Percentiles rank a stretch among this genome's conserved stretches.
These are phyloP conservation scores for Botrytis fragariae DNA, from an alignment of 2,329 filamentous ascomycete species.

Conservation along the genomic window DNA sequence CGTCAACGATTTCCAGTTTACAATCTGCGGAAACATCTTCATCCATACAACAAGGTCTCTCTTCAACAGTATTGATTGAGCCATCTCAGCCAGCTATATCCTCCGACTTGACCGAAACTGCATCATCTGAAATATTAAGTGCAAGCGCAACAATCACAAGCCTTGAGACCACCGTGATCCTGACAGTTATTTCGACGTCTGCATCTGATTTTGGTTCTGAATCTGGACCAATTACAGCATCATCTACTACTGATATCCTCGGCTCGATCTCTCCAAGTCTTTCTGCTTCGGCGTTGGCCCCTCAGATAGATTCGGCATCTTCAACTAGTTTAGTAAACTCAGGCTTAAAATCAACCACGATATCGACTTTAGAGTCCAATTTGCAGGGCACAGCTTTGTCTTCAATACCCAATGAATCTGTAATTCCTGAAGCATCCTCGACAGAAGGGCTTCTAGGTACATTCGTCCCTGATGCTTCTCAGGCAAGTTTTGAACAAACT, in stretches of 20 bases:
- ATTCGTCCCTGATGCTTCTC: neutral
- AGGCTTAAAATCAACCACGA: neutral
- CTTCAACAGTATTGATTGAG: neutral
- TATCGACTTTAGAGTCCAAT: neutral
- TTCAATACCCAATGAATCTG: neutral
- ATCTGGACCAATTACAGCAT: neutral
- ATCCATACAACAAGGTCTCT: neutral
- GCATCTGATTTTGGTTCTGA: neutral
- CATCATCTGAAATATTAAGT: neutral
- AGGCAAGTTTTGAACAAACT: neutral
- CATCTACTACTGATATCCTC: neutral
- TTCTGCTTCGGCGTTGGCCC: neutral
- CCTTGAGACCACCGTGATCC: neutral
- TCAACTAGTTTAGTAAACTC: neutral
- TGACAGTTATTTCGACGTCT: neutral
- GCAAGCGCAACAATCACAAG: slow-evolving; percentile 1
- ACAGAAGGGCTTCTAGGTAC: neutral
- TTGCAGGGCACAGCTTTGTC: neutral
- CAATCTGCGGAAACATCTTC: neutral
- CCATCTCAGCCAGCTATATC: neutral
- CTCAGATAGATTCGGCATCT: neutral
- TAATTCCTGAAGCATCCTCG: neutral
- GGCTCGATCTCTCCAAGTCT: neutral
- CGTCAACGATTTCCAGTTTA: neutral
- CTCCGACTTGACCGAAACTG: neutral